These are phyloP conservation scores for Colletotrichum sp. DNA, from an alignment of 2,329 filamentous ascomycete genomes.

Conservation along the genomic window DNA sequence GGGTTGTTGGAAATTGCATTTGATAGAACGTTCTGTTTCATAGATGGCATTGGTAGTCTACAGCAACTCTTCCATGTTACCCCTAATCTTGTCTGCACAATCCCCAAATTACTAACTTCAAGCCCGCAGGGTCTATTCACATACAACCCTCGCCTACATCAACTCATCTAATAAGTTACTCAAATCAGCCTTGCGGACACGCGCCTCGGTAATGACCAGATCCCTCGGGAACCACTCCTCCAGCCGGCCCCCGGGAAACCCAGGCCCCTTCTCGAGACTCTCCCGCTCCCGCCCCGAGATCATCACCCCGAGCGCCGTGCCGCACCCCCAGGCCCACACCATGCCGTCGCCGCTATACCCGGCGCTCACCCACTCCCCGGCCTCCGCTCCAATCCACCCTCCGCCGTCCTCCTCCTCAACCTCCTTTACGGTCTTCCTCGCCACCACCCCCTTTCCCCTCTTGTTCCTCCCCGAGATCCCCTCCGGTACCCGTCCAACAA, in stretches of 20 bases:
- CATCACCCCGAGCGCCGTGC: slow-evolving; percentile 51
- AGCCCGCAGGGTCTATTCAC: not conserved
- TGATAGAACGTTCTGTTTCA: too few relatives aligned
- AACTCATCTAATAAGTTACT: slow-evolving; percentile 34
- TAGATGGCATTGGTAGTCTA: too few relatives aligned
- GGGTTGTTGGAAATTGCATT: not conserved
- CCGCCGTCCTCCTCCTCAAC: not conserved
- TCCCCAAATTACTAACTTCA: not conserved
- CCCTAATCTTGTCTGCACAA: too few relatives aligned
- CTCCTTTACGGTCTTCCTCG: not conserved
- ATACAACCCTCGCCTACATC: not conserved
- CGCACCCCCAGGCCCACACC: slow-evolving; percentile 58
- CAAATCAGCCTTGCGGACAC: slow-evolving; percentile 40
- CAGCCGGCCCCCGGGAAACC: slow-evolving; percentile 40
- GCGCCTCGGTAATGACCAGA: slow-evolving; percentile 33
- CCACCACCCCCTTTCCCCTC: not conserved
- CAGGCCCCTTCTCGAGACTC: slow-evolving; percentile 29
- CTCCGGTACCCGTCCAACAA: slow-evolving; percentile 50
- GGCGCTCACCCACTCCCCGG: slow-evolving; percentile 56
- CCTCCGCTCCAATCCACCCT: slow-evolving; percentile 11
- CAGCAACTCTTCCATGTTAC: too few relatives aligned
- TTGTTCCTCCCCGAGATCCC: slow-evolving; percentile 22
- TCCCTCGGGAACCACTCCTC: slow-evolving; percentile 46
- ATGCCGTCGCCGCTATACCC: slow-evolving; percentile 59
- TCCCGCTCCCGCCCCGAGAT: slow-evolving; percentile 42